Conservation (phyloP, 306 rosid species). For the Acacia melanoxylon region DNA sequence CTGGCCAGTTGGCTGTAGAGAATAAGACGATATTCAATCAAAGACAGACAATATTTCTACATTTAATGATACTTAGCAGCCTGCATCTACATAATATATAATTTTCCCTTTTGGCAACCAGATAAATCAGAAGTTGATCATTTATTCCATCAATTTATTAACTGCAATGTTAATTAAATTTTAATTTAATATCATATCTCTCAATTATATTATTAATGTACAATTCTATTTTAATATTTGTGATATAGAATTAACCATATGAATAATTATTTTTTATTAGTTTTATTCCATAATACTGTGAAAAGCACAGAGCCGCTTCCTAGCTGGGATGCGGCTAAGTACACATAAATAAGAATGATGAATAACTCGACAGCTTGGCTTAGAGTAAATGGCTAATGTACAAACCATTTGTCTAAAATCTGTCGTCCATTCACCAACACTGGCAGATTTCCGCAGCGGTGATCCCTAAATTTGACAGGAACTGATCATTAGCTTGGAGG, state of each 20-base stretch:
- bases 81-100: not conserved
- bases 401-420: constrained; percentile 83
- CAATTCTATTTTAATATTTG: not conserved
- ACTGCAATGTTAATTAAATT: not conserved
- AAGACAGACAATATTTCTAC: constrained; percentile 21
- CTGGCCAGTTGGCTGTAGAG: constrained; percentile 60
- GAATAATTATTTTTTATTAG: not conserved
- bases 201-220: not conserved
- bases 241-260: not conserved
- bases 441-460: constrained; percentile 86
- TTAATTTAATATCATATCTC: not conserved
- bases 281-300: not conserved
- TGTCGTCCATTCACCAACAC: constrained; percentile 93
- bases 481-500: constrained; percentile 34
- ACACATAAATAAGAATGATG: not conserved
- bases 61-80: constrained; percentile 18
- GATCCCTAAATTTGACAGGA: constrained; percentile 63
- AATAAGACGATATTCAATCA: constrained; percentile 22
- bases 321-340: not conserved
- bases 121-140: constrained; percentile 9
- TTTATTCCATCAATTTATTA: not conserved
- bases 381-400: constrained; percentile 18
- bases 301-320: not conserved
- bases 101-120: not conserved
- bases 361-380: constrained; percentile 1